Conservation (phyloP, 441 rosid species). For the Eutrema salsugineum region DNA sequence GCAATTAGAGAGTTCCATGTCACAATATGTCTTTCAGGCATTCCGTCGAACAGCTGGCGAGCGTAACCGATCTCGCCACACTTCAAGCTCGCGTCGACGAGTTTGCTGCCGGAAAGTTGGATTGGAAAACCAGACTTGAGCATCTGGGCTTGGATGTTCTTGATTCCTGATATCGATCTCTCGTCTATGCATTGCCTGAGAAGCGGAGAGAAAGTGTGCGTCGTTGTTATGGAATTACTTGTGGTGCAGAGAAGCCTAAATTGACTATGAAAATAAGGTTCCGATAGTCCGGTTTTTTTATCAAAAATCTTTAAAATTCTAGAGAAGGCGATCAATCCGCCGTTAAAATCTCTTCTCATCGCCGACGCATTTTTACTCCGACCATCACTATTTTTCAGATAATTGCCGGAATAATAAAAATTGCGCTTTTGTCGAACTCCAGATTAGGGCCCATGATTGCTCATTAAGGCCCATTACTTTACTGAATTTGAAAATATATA, state of each 20-base stretch:
- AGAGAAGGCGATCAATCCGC: slow-evolving; percentile 14
- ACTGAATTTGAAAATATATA: neutral
- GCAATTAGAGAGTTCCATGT: slow-evolving; percentile 42
- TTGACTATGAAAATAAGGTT: neutral
- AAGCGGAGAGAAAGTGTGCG: slow-evolving; percentile 30
- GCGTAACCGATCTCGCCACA: slow-evolving; percentile 34
- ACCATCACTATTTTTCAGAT: neutral
- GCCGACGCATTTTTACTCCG: slow-evolving; percentile 23
- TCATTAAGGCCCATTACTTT: neutral
- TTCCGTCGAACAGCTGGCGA: slow-evolving; percentile 42
- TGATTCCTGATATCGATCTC: slow-evolving; percentile 15
- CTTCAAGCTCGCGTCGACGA: slow-evolving; percentile 33
- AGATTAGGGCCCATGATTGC: neutral
- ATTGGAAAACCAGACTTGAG: slow-evolving; percentile 29
- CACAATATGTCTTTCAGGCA: slow-evolving; percentile 35
- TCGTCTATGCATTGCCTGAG: slow-evolving; percentile 27
- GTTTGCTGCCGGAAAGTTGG: slow-evolving; percentile 29
- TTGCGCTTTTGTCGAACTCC: neutral
- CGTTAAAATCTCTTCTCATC: slow-evolving; percentile 20
- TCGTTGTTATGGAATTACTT: neutral
- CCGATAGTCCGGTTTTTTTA: neutral
- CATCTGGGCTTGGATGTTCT: slow-evolving; percentile 31
- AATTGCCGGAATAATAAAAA: neutral
- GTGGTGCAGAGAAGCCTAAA: neutral
- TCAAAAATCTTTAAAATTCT: neutral